Conservation (phyloP, 352 stramenopile genomes). For the Phytophthora melonis region DNA sequence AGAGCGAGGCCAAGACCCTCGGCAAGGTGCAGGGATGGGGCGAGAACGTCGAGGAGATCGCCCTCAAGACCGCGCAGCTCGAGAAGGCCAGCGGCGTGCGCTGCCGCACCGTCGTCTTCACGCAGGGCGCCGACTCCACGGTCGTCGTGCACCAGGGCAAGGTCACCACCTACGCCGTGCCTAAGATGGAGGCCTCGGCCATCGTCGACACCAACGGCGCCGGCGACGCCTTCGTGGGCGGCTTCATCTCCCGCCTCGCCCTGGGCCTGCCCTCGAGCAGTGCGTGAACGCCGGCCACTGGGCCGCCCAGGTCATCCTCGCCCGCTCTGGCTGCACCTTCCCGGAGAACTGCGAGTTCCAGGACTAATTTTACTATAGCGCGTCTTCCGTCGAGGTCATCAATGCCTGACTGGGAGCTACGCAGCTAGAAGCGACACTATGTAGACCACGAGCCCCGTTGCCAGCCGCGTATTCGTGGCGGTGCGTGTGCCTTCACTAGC, state of each 20-base stretch:
- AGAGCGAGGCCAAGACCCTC: slow-evolving; percentile 98
- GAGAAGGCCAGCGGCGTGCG: slow-evolving; percentile 94
- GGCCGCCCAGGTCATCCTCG: slow-evolving; percentile 97
- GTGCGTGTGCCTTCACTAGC: slow-evolving; percentile 23
- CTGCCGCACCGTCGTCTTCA: slow-evolving; percentile 98
- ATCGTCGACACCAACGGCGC: slow-evolving; percentile 99
- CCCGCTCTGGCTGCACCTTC: slow-evolving; percentile 97
- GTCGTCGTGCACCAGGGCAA: slow-evolving; percentile 97
- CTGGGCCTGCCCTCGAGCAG: slow-evolving; percentile 87
- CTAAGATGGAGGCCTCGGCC: slow-evolving; percentile 83
- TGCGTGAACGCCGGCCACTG: slow-evolving; percentile 98
- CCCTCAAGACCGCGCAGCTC: slow-evolving; percentile 93
- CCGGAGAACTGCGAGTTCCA: slow-evolving; percentile 91
- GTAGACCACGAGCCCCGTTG: slow-evolving; percentile 40
- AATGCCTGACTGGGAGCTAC: neutral
- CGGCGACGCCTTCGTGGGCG: slow-evolving; percentile 99
- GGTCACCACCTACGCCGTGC: slow-evolving; percentile 94
- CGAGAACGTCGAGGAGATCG: slow-evolving; percentile 90
- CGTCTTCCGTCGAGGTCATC: slow-evolving; percentile 12
- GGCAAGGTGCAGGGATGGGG: slow-evolving; percentile 92
- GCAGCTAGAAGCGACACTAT: slow-evolving; percentile 20
- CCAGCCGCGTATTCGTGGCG: slow-evolving; percentile 24
- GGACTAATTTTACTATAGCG: no score
- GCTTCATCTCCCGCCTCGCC: slow-evolving; percentile 96
- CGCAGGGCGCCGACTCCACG: slow-evolving; percentile 95